Evolutionary conservation across 768 basidiomycete species (phyloP), one percentile per base, ranked within the genome.

Genomic region (Leccinum truebloodii): DNA sequence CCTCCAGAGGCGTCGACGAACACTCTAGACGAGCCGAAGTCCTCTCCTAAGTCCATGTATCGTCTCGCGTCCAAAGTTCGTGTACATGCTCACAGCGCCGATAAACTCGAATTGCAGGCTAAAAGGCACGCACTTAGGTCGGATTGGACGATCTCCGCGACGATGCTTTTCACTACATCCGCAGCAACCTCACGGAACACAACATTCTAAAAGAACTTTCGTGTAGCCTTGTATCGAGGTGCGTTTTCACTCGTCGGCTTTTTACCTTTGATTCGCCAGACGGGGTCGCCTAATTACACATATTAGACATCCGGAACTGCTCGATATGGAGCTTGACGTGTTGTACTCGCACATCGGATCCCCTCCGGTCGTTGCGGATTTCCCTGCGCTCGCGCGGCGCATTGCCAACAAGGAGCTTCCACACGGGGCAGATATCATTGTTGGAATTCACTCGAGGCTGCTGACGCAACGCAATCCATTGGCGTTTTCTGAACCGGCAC

Each of bases 21-120:
- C 48, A 28, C 56, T 16, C n/a, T 58, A 0, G 69, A 68, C 20
- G 44, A 35, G 16, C 56, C 60, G 3, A 57, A 34, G 8, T 79
- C 77, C 60, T 80, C 79, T 6, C 75, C 79, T 0, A 80, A 80
- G 57, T 81, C 80, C 0, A 80, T 80, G 75, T 80, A 78, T 59
- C 75, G 80, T 35, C 67, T 80, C 0, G 78, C 80, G 0, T 63
- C 63, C 52, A 79, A 79, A 70, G 79, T 76, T 54, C 10, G 66
- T 59, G 12, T 44, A 3, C 7, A 0, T 9, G 0, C 14, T 18
- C 41, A 16, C 3, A 20, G 10, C 12, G 9, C 4, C 44, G 28
- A 4, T 26, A 6, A 18, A 14, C 9, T 0, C 2, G 39, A 22
- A 8, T 6, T 20, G 3, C 48, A 9, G 30, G 8, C 12, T 49